A percentile compares a stretch with the other conserved stretches of the same genome.
phyloP scores from a whole-genome alignment of 495 filamentous ascomycete species.

The Penicillium pulvis region DNA sequence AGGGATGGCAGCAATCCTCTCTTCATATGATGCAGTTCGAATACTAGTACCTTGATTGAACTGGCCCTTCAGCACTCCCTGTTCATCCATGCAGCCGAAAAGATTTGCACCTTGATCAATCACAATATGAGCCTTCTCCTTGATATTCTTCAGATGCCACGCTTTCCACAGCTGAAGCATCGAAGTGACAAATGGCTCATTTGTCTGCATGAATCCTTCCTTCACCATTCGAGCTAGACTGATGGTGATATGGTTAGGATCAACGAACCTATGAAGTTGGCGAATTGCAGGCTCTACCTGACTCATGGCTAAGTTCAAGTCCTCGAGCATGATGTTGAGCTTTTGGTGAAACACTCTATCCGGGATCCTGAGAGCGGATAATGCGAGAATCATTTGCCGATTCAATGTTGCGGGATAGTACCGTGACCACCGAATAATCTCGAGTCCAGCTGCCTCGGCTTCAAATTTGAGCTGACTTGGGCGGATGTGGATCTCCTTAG shows the following conservation, averaged over 20 bases:
- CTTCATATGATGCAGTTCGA: conserved; percentile 27
- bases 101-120: conserved; percentile 84
- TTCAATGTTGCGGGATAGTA: conserved; percentile 79
- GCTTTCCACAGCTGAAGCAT: conserved; percentile 74
- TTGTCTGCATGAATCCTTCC: conserved; percentile 72
- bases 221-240: conserved; percentile 71
- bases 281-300: conserved; percentile 62
- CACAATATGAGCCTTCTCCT: conserved; percentile 87
- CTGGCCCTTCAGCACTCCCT: conserved; percentile 70
- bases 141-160: conserved; percentile 82
- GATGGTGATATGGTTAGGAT: conserved; percentile 80
- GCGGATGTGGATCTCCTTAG: conserved; percentile 71
- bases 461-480: conserved; percentile 86
- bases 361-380: conserved; percentile 74
- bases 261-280: conserved; percentile 72
- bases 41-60: conserved; percentile 35
- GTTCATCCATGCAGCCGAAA: conserved; percentile 90
- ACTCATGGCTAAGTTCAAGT: conserved; percentile 67
- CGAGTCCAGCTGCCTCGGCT: conserved; percentile 68
- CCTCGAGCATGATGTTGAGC: conserved; percentile 61
- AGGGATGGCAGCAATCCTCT: conserved; percentile 59
- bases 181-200: conserved; percentile 82
- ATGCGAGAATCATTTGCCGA: conserved; percentile 81
- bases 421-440: conserved; percentile 80
- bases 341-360: conserved; percentile 68